Base-by-base conservation (phyloP, 2,329 filamentous ascomycete genomes). In the Purpureocillium lavendulum region DNA sequence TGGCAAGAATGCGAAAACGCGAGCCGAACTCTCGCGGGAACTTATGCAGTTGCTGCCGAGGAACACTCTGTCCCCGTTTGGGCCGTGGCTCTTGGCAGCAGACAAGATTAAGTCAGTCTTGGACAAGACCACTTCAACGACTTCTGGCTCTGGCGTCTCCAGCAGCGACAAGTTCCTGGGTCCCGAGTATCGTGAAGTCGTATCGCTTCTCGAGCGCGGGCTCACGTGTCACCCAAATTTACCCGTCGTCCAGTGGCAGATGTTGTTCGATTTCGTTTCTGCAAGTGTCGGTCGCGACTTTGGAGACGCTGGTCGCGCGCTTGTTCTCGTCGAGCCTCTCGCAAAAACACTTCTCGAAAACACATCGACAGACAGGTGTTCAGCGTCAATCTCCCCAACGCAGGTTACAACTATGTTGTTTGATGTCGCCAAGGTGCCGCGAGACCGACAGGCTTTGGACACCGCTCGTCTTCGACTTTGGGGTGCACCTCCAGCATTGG, bases 251-350 rank as follows among this genome's bases (percentile, higher is more conserved):
- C 54, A 63, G 7, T 79, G 74, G 75, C 54, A 65, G 18, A 57
- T 66, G 0, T 63, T 90, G 1, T 77, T 86, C 38, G 63, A 72
- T 8, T 58, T 67, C 1, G 61, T 86, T 8, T 64, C 74, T 3
- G 60, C 69, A 8, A 73, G 75, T 38, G 73, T 82, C 7, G 71
- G 67, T 14, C 63, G 70, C 11, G 79, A 87, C 46, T 74, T 75
- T 38, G 84, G 86, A 3, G 79, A 87, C 45, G 73, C 75, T 13
- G 81, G 78, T 6, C 70, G 81, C 31, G 75, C 80, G 5, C 66
- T 84, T 36, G 73, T 75, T 17, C 69, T 87, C 2, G 66, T 89
- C 30, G 87, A 94, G 44, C 83, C 82, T 1, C 52, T 92, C 4
- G 76, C 84, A 1, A 80, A 75, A 48, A 52, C 59, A 1, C 48